Evolutionary conservation across 306 rosid genomes (phyloP), one percentile per base, ranked within the genome.

Genomic region (Vigna radiata): DNA sequence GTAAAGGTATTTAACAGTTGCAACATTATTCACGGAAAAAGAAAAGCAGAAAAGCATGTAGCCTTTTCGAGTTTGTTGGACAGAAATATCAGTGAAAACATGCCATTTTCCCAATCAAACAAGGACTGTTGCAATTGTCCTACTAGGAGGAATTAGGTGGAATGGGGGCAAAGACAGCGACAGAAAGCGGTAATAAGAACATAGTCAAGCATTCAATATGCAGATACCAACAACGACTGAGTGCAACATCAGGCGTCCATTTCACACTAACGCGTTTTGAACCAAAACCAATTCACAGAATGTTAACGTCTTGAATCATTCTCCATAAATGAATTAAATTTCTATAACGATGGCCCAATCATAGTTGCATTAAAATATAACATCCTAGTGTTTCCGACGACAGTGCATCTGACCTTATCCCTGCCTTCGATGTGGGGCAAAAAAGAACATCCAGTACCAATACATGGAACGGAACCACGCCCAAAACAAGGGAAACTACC

Each of bases 161-260:
- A 25, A 25, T n/a, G 65, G 4, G 48, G n/a, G 17, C 19, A 39
- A 17, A 6, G 41, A 8, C 17, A 21, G 48, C 12, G 7, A 55
- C 52, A 36, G 37, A 70, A 53, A 27, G 58, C 21, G 36, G 1
- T 17, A 46, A 80, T 56, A 18, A 67, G 43, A 64, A 44, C 56
- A 52, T 21, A 52, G 33, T 17, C 79, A 41, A 13, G 19, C 53
- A 53, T 19, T 19, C 18, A 54, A 18, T 17, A 36, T 18, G 44
- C 4, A 47, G 33, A 53, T 21, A 36, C 44, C 18, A 31, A 65
- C 70, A 17, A 25, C 46, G 9, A 59, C 19, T 7, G 23, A 15
- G 43, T 48, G 31, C 60, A 69, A 58, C 70, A 27, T 73, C 58
- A 73, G 44, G 17, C 7, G 27, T 43, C 69, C 70, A 48, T 75